phyloP scores from a whole-genome alignment of 257 asterid genomes.

The Vinca minor region DNA sequence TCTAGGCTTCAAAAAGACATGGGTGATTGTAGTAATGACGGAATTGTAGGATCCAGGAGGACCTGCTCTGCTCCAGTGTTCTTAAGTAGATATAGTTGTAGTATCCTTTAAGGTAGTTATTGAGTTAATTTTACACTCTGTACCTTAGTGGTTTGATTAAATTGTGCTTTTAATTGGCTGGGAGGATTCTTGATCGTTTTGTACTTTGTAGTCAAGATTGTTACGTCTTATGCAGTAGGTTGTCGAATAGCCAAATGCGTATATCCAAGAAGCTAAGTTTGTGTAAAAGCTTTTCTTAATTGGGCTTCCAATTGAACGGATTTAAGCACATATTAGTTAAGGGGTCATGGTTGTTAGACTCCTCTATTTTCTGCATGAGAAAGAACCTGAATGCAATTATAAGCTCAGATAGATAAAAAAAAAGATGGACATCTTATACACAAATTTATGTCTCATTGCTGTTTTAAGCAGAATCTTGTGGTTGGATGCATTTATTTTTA shows the following conservation, averaged over 20 bases:
- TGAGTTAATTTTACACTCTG: not conserved
- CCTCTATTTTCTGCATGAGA: not conserved
- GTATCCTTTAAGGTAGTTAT: not conserved
- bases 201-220: not conserved
- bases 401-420: not conserved
- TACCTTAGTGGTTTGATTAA: not conserved
- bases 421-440: not conserved
- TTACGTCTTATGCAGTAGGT: not conserved
- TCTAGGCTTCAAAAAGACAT: not conserved
- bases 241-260: not conserved
- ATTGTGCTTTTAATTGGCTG: not conserved
- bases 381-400: not conserved
- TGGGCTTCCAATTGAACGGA: not conserved
- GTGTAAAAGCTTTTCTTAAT: not conserved
- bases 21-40: not conserved
- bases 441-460: too few species aligned
- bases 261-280: not conserved
- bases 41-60: not conserved
- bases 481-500: too few species aligned
- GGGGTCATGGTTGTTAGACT: not conserved
- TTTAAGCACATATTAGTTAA: not conserved
- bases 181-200: not conserved
- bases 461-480: too few species aligned
- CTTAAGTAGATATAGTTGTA: not conserved
- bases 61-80: not conserved